Evolutionary conservation across 2,329 filamentous ascomycete genomes (phyloP).

Genomic region (Botrytis galanthina): DNA sequence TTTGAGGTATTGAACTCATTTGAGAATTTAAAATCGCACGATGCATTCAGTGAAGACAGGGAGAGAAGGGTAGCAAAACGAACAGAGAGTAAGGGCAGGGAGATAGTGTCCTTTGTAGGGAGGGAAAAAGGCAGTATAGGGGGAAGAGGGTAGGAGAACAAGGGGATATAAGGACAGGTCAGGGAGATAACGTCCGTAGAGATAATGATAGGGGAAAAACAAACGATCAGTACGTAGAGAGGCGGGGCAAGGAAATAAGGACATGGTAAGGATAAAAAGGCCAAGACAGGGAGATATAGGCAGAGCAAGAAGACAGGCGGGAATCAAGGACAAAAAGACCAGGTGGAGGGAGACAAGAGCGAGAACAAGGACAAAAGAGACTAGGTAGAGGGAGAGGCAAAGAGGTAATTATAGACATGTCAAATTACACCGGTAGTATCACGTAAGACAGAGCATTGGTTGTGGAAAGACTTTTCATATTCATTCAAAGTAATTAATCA

Average conservation of each 20-base stretch:
- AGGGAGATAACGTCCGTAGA: not conserved
- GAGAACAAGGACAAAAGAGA: not conserved
- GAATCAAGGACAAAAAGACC: not conserved
- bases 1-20: not conserved
- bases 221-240: not conserved
- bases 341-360: not conserved
- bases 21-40: not conserved
- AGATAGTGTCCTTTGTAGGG: not conserved
- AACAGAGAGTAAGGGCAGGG: no score
- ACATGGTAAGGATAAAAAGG: not conserved
- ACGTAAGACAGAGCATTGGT: not conserved
- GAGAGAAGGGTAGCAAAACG: no score
- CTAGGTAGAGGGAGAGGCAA: not conserved
- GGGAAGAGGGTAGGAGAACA: no score
- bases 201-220: not conserved
- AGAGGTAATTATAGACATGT: not conserved
- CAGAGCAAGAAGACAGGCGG: not conserved
- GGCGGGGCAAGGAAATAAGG: not conserved
- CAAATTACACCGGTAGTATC: not conserved
- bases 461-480: constrained; percentile 19
- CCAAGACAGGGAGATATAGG: not conserved
- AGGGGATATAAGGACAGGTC: no score
- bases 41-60: not conserved
- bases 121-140: no score
- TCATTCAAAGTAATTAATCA: constrained; percentile 13